Conservation (phyloP, 116 monocot genomes). For the Posidonia oceanica region DNA sequence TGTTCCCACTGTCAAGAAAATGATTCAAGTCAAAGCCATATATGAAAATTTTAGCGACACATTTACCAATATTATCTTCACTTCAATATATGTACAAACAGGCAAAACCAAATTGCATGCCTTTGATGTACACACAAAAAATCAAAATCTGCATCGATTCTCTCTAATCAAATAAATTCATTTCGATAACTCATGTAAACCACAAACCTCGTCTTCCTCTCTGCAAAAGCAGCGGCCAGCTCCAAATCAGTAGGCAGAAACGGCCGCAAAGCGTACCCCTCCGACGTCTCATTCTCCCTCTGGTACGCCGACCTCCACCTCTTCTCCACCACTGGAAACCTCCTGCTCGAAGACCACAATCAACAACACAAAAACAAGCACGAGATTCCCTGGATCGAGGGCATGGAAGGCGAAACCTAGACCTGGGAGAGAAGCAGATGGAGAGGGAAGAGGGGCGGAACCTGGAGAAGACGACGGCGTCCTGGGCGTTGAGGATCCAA, state of each 20-base stretch:
- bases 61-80: no score
- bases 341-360: slow-evolving; percentile 24
- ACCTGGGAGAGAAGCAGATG: background rate
- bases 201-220: slow-evolving; percentile 48
- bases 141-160: no score
- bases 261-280: background rate
- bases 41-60: no score
- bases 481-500: slow-evolving; percentile 71
- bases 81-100: no score
- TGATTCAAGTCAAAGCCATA: no score
- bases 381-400: background rate
- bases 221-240: slow-evolving; percentile 57
- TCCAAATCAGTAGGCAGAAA: slow-evolving; percentile 57
- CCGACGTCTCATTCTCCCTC: slow-evolving; percentile 19
- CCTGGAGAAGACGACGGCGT: slow-evolving; percentile 87
- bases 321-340: slow-evolving; percentile 92
- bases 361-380: background rate
- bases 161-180: no score
- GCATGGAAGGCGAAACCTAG: background rate
- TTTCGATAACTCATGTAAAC: background rate
- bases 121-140: no score
- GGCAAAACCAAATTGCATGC: no score
- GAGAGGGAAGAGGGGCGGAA: background rate
- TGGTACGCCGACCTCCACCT: slow-evolving; percentile 66
- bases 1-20: no score